Base-by-base conservation (phyloP, 805 yeast genomes). In the Candida tallmaniae region DNA sequence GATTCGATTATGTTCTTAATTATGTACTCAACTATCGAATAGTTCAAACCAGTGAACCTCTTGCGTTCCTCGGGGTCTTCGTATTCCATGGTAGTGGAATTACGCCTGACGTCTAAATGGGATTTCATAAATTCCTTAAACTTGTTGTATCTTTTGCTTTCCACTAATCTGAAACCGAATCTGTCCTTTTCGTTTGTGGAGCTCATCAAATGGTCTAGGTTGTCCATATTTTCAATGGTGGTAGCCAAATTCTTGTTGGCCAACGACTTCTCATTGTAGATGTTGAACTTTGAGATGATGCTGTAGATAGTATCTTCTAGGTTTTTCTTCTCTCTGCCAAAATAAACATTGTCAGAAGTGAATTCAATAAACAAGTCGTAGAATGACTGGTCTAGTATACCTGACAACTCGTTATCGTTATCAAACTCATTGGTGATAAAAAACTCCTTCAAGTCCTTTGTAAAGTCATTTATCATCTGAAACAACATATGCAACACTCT, bases 1-100 rank as follows among this genome's bases (percentile, higher is more conserved):
- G 89, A 72, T 57, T 88, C 97, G 23, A 86, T 81, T 6, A 80
- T 73, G 12, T 83, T 74, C 44, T 78, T 80, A 26, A 87, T 62
- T 37, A 85, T 73, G 3, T 68, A 61, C 44, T 85, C 89, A 2
- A 84, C 78, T 17, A 67, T 60, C 11, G 59, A 47, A 5, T 80
- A 51, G 20, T 68, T 65, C 29, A 73, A 42, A 11, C 48, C 48
- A 2, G 51, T 39, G 28, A 41, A 51, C 16, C 32, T 26, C 26
- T 35, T 36, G 6, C 29, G 26, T 27, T 56, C 61, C 32, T 50
- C 46, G 28, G 50, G 31, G 31, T 48, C 45, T 40, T 36, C 40
- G 15, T 32, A 32, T 11, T 42, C 48, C 8, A 23, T 14, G 2
- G 45, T 36, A 15, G 31, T 34, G 18, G 44, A 30, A 48, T 36